Conservation (phyloP, 2,329 filamentous ascomycete species). For the Setomelanomma holmii region DNA sequence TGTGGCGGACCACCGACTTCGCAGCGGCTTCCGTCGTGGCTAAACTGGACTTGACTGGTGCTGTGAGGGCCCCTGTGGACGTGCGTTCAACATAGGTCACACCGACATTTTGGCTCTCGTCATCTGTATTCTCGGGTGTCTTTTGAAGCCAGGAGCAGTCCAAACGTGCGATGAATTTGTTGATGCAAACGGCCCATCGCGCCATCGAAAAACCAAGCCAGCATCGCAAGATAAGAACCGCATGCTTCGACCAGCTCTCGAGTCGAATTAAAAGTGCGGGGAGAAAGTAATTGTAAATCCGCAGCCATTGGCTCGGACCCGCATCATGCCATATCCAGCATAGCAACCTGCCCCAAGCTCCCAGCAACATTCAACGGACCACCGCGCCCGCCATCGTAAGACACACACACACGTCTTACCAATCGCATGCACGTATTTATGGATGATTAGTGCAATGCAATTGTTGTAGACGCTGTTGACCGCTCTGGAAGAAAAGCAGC, state of each 20-base stretch:
- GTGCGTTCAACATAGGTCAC: constrained; percentile 17
- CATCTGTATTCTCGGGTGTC: too few species aligned
- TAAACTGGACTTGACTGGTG: constrained; percentile 5
- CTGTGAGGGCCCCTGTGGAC: constrained; percentile 8
- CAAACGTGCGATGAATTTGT: too few species aligned
- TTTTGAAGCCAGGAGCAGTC: too few species aligned
- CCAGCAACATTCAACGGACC: constrained; percentile 7
- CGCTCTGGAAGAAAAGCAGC: constrained; percentile 5
- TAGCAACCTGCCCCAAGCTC: constrained; percentile 16
- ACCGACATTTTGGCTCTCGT: constrained; percentile 32
- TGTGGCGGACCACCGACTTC: neutral
- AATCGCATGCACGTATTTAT: constrained; percentile 18
- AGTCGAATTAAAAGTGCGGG: constrained; percentile 21
- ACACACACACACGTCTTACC: constrained; percentile 7
- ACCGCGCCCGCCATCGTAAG: neutral
- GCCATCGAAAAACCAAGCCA: neutral
- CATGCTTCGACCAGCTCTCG: constrained; percentile 5
- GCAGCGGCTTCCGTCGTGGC: neutral
- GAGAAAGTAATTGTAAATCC: constrained; percentile 12
- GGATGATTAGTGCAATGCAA: constrained; percentile 10
- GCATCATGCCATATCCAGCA: constrained; percentile 9
- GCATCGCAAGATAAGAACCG: neutral
- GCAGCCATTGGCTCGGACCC: constrained; percentile 18
- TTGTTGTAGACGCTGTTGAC: constrained; percentile 9
- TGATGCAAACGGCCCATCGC: too few species aligned